Base-by-base conservation (phyloP, 148 eudicot genomes). In the Chenopodium quinoa region DNA sequence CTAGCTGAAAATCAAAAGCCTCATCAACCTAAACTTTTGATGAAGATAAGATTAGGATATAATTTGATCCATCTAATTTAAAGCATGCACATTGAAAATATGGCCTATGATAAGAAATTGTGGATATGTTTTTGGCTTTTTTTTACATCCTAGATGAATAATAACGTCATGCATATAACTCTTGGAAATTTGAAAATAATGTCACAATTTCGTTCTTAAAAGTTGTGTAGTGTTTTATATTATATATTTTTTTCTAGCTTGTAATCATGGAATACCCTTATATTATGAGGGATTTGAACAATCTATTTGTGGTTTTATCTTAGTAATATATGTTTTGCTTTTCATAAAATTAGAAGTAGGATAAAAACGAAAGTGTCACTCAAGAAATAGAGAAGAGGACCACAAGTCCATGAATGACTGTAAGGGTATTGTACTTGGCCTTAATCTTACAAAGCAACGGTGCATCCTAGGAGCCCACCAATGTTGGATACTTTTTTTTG, bases 381-480 rank as follows among this genome's bases (percentile, higher is more conserved):
- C 54, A 67, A 50, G 56, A 17, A 40, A 40, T 40, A 40, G 44
- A 22, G 19, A 5, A 29, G 22, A 60, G 79, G 75, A 79, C 77
- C 82, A 72, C 76, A 71, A 71, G 16, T 80, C 76, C 76, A 73
- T 73, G 9, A 3, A 23, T 34, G 37, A 34, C 5, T 34, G 37
- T 10, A 73, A 46, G 6, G 6, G 62, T 47, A 7, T 37, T 65
- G 71, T 46, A 44, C 82, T n/a, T 69, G 46, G 48, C 77, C 56
- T 71, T 72, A 72, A 58, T 71, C 58, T 31, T 22, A 34, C 56
- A 52, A 52, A 10, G 56, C 56, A 52, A 32, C 29, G 22, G 11
- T 37, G 75, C 52, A 79, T 37, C 7, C 37, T 71, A 58, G 69
- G 54, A 79, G 76, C 82, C 76, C 76, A 71, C 80, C 73, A 67